Base-by-base conservation (phyloP, 805 yeast species). In the Saccharomycodes ludwigii region DNA sequence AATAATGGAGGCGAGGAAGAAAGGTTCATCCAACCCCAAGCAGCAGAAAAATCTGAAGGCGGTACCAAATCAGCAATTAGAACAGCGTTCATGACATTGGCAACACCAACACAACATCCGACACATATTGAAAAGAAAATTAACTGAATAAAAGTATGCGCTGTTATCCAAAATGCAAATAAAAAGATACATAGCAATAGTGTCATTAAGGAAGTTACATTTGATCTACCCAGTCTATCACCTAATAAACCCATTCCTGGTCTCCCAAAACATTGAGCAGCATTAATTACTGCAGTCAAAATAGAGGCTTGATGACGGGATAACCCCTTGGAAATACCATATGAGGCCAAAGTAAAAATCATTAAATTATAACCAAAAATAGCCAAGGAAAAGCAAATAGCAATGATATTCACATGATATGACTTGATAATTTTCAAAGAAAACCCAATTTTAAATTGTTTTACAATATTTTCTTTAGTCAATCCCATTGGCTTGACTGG, bases 191-290 rank as follows among this genome's bases (percentile, higher is more conserved):
- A 50, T 18, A 63, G 38, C 3, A 65, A 35, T 2, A 43, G 13
- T 1, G 68, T 58, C 5, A 56, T 40, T 4, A 52, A 19, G 8
- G 63, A 51, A 4, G 73, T 59, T 12, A 61, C 50, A 39, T 70
- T 70, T 4, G 65, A 50, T 37, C 71, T 53, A 1, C 76, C 76
- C 29, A 49, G 44, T 24, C 47, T 51, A 35, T 68, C 73, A 33
- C 68, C 65, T 1, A 54, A 20, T 3, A 55, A 38, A 1, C 75
- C 76, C 44, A 68, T 58, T 9, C 46, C 6, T 2, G 73, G 71
- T 42, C 76, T 54, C 5, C 75, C 75, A 11, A 68, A 37, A 5
- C 59, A 51, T 42, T 70, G 75, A 1, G 63, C 58, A 6, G 62
- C 58, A 37, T 66, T 68, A 34, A 67, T 44, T 8, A 63, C 52